Base-by-base conservation (phyloP, 495 filamentous ascomycete species). In the Aspergillus saccharolyticus region DNA sequence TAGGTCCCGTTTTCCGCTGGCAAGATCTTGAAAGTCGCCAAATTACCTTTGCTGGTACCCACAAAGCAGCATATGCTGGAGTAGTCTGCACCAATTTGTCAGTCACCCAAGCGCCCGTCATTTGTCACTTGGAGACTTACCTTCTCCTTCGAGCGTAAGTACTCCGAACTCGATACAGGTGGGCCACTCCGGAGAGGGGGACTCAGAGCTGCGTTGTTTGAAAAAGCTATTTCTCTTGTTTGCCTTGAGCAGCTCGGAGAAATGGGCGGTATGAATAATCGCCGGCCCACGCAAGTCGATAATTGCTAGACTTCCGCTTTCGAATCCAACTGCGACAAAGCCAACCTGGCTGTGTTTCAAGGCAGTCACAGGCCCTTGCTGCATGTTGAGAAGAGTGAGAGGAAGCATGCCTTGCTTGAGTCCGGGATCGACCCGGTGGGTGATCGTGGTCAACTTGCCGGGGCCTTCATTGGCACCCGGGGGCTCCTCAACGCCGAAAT, bases 61-160 rank as follows among this genome's bases (percentile, higher is more conserved):
- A 94, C 87, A 64, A 97, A 96, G 61, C 92, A 87, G 47, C 87
- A 84, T 54, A 98, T 96, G 62, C 89, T 96, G 7, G 93, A 96
- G 65, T 96, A 98, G 59, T 89, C 87, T 83, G 52, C 6, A 54
- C 24, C 25, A 28, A 28, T 28, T n/a, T 48, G 28, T 17, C 49
- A 6, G 49, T 75, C 57, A n/a, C 4, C 2, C 4, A 22, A 12
- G 12, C 19, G 22, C 19, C 3, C 48, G 20, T 24, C 7, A 10
- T 16, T 5, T 53, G 28, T 43, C 16, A 22, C 20, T 7, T 0
- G 44, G 49, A 8, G 21, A 16, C 63, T 58, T 71, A 85, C 83
- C 82, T 71, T 97, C 93, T 0, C 87, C 89, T 45, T 97, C 94
- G 18, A 96, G 75, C 14, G 87, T 94, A 84, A 98, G 86, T 25